Evolutionary conservation across 23 red algal genomes (phyloP).

Genomic region (Gracilaria domingensis): DNA sequence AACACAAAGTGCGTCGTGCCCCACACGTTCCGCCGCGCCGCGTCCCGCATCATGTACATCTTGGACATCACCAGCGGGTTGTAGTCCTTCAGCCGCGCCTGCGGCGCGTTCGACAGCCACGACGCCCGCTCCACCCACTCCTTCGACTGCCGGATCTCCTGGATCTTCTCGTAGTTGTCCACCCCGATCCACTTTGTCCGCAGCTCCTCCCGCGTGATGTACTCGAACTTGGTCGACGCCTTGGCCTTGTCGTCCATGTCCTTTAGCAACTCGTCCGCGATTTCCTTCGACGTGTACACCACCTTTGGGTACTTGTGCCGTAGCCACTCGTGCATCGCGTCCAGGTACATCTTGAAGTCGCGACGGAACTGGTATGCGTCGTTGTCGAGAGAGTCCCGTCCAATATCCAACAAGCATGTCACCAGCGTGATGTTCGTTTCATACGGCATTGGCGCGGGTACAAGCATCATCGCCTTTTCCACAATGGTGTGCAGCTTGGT

Average conservation of each 20-base stretch:
- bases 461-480: slow-evolving; percentile 74
- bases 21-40: slow-evolving; percentile 51
- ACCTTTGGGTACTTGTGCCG: slow-evolving; percentile 64
- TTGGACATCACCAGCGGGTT: slow-evolving; percentile 85
- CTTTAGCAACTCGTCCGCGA: slow-evolving; percentile 52
- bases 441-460: slow-evolving; percentile 33
- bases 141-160: slow-evolving; percentile 47
- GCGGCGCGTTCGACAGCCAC: slow-evolving; percentile 69
- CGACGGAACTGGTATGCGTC: slow-evolving; percentile 61
- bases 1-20: slow-evolving; percentile 76
- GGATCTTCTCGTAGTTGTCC: slow-evolving; percentile 71
- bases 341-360: slow-evolving; percentile 74
- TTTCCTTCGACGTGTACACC: slow-evolving; percentile 63
- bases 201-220: slow-evolving; percentile 45
- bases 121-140: slow-evolving; percentile 56
- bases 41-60: slow-evolving; percentile 78
- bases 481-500: slow-evolving; percentile 55
- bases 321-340: slow-evolving; percentile 64
- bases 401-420: slow-evolving; percentile 63
- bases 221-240: slow-evolving; percentile 61
- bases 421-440: slow-evolving; percentile 73
- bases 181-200: slow-evolving; percentile 63
- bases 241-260: slow-evolving; percentile 49
- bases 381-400: slow-evolving; percentile 38
- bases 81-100: slow-evolving; percentile 64